phyloP scores from a whole-genome alignment of 805 yeast species.

The Diddensiella santjacobensis region DNA sequence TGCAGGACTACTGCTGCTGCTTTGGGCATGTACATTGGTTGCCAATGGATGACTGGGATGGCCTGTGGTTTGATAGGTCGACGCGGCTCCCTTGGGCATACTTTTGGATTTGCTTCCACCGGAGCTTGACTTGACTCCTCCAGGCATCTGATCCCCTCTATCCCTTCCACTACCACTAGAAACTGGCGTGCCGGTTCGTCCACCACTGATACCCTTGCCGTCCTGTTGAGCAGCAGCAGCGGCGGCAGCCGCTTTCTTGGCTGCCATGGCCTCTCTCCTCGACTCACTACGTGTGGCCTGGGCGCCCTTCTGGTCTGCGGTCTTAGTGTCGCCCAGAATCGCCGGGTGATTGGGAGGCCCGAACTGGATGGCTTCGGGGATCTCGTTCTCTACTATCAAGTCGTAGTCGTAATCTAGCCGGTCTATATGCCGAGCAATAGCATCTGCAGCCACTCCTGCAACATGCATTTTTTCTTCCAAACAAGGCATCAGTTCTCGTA shows the following conservation, averaged over 20 bases:
- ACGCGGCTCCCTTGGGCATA: slow-evolving; percentile 1
- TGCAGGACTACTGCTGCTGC: not conserved
- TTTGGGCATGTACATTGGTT: not conserved
- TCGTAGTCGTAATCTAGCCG: slow-evolving; percentile 81
- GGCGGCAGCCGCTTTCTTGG: slow-evolving; percentile 58
- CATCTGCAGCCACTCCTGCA: slow-evolving; percentile 83
- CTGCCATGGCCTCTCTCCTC: slow-evolving; percentile 90
- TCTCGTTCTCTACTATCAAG: slow-evolving; percentile 67
- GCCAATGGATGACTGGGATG: slow-evolving; percentile 2
- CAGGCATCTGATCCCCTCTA: not conserved
- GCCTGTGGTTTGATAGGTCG: not conserved
- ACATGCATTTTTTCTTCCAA: slow-evolving; percentile 97
- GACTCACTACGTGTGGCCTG: slow-evolving; percentile 79
- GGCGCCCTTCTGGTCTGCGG: slow-evolving; percentile 44
- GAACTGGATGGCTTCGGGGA: slow-evolving; percentile 71
- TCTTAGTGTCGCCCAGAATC: slow-evolving; percentile 57
- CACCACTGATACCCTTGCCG: slow-evolving; percentile 6
- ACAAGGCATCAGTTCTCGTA: slow-evolving; percentile 79
- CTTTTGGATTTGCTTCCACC: not conserved
- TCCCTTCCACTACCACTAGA: not conserved
- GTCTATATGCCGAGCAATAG: slow-evolving; percentile 59
- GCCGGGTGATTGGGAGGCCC: slow-evolving; percentile 91
- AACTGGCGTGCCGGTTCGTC: slow-evolving; percentile 3
- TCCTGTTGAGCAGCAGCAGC: slow-evolving; percentile 24
- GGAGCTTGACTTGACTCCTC: not conserved